Evolutionary conservation across 352 stramenopile species (phyloP).

Genomic region (Phytopythium sindhum): DNA sequence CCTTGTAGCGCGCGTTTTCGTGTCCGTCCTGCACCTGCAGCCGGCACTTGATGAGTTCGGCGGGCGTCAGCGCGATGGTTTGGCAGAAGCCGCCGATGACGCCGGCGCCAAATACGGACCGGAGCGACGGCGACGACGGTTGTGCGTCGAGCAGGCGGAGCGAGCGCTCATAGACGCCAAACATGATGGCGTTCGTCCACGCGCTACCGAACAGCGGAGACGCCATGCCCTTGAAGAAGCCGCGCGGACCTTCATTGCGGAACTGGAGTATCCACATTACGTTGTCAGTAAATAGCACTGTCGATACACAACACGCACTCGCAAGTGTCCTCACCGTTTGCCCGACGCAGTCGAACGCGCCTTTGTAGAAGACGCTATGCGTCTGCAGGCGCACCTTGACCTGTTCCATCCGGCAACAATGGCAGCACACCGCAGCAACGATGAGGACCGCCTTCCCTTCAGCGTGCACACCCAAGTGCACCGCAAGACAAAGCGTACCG

Average conservation of each 20-base stretch:
- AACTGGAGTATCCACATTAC: neutral
- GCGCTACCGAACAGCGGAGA: conserved; percentile 81
- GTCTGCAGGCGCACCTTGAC: conserved; percentile 66
- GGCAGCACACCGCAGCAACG: neutral
- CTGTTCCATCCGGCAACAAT: conserved; percentile 19
- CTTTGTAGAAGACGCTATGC: conserved; percentile 48
- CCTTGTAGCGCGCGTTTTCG: conserved; percentile 36
- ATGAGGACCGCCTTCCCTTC: neutral
- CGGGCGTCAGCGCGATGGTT: conserved; percentile 66
- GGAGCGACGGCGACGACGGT: conserved; percentile 42
- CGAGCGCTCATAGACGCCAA: conserved; percentile 75
- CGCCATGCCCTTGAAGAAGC: conserved; percentile 85
- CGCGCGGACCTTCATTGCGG: conserved; percentile 61
- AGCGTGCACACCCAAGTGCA: neutral
- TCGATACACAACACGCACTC: neutral
- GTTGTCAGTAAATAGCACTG: neutral
- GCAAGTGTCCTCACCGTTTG: conserved; percentile 25
- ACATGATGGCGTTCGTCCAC: conserved; percentile 87
- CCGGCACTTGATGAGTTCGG: conserved; percentile 82
- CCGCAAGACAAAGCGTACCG: conserved; percentile 17
- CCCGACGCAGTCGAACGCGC: conserved; percentile 41
- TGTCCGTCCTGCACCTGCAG: conserved; percentile 78
- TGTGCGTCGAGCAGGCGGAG: conserved; percentile 60
- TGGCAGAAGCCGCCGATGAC: conserved; percentile 75
- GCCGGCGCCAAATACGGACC: conserved; percentile 69